phyloP scores from a whole-genome alignment of 139 green algal species.

The Closterium sp. region DNA sequence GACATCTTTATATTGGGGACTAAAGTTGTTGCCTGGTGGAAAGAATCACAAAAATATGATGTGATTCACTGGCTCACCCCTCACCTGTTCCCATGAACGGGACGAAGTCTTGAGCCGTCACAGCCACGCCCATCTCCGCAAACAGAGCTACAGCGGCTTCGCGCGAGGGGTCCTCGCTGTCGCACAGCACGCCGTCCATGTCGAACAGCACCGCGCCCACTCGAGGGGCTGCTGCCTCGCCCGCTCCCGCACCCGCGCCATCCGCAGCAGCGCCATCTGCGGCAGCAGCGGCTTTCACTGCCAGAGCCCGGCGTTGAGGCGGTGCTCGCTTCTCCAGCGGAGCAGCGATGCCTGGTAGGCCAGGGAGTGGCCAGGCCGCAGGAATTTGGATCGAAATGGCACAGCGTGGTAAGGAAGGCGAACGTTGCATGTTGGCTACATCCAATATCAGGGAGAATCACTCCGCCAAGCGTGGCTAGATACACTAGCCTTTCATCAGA shows the following conservation, averaged over 20 bases:
- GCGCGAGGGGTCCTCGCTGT: conserved; percentile 65
- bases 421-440: not conserved
- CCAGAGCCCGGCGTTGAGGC: not conserved
- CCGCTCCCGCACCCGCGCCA: not conserved
- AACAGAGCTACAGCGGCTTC: conserved; percentile 56
- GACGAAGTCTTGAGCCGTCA: conserved; percentile 64
- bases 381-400: too few species aligned
- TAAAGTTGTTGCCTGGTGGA: too few species aligned
- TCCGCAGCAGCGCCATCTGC: not conserved
- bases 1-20: too few species aligned
- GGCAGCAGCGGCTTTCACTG: not conserved
- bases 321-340: not conserved
- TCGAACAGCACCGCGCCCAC: conserved; percentile 66
- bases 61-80: too few species aligned
- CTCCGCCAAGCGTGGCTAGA: too few species aligned
- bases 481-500: too few species aligned
- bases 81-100: conserved; percentile 61
- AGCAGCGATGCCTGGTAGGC: not conserved
- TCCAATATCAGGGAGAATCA: too few species aligned
- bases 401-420: too few species aligned
- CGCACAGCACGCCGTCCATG: conserved; percentile 67
- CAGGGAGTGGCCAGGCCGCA: not conserved
- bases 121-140: conserved; percentile 59
- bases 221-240: not conserved
- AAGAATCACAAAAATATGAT: too few species aligned